phyloP scores from a whole-genome alignment of 805 yeast genomes.

The Candida nitratophila region DNA sequence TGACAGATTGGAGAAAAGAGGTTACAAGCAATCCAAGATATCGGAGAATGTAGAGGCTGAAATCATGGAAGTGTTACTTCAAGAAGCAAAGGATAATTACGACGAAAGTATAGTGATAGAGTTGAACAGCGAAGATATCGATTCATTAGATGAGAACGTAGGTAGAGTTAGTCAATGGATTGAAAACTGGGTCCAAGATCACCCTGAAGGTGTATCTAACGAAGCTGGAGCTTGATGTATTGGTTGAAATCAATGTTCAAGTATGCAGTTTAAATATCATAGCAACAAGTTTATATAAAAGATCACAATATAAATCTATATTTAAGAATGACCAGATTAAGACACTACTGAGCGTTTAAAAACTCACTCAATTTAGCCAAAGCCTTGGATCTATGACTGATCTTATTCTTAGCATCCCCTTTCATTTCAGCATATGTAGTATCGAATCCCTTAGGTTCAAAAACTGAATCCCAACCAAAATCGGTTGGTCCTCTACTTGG shows the following conservation, averaged over 20 bases:
- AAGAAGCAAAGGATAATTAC: slow-evolving; percentile 83
- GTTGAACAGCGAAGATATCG: slow-evolving; percentile 62
- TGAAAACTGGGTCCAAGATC: slow-evolving; percentile 63
- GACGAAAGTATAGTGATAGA: slow-evolving; percentile 77
- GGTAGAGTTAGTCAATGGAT: slow-evolving; percentile 72
- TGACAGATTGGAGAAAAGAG: slow-evolving; percentile 71
- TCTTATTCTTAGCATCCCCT: slow-evolving; percentile 63
- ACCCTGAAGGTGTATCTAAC: slow-evolving; percentile 54
- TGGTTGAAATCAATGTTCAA: background rate
- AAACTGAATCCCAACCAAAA: slow-evolving; percentile 95
- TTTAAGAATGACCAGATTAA: too few species aligned
- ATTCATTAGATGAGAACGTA: slow-evolving; percentile 77
- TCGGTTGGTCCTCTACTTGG: slow-evolving; percentile 66
- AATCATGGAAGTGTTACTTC: slow-evolving; percentile 85
- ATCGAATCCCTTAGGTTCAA: slow-evolving; percentile 70
- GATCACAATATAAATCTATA: too few species aligned
- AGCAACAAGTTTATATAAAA: too few species aligned
- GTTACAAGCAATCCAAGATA: slow-evolving; percentile 73
- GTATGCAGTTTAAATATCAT: too few species aligned
- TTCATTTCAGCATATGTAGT: slow-evolving; percentile 89
- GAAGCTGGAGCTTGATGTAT: slow-evolving; percentile 11
- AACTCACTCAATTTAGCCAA: slow-evolving; percentile 61
- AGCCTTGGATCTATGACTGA: slow-evolving; percentile 86
- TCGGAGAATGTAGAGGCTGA: slow-evolving; percentile 94
- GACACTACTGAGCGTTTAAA: slow-evolving; percentile 22